Conservation (phyloP, 2,329 filamentous ascomycete species). For the Sarocladium kiliense region DNA sequence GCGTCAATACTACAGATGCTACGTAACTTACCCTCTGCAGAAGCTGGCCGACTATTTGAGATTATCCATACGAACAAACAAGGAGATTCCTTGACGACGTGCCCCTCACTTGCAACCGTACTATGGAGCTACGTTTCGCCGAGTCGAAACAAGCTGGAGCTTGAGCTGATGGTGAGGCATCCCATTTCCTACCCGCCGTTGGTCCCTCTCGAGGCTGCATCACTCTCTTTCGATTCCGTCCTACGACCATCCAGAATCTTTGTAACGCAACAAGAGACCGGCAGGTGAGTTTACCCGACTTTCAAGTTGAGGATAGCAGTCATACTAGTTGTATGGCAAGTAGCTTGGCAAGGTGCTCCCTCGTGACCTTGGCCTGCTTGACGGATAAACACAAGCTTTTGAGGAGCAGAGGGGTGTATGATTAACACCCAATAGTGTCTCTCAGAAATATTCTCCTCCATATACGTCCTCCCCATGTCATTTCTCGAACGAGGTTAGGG, state of each 20-base stretch:
- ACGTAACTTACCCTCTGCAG: background rate
- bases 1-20: background rate
- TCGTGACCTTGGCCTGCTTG: too few relatives aligned
- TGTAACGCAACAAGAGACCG: background rate
- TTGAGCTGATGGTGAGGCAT: background rate
- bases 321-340: too few relatives aligned
- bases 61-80: background rate
- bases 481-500: too few relatives aligned
- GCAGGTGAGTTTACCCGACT: background rate
- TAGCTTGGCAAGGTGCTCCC: too few relatives aligned
- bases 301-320: background rate
- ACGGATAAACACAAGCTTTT: too few relatives aligned
- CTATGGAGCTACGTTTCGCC: background rate
- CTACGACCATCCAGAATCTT: background rate
- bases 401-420: too few relatives aligned
- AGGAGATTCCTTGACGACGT: background rate
- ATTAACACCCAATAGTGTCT: too few relatives aligned
- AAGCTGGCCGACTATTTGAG: background rate
- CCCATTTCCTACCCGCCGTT: background rate
- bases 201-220: background rate
- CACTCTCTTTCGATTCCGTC: background rate
- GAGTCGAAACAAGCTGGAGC: background rate
- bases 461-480: background rate
- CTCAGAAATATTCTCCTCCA: background rate
- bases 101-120: background rate